Evolutionary conservation across 768 basidiomycete genomes (phyloP), one percentile per base, ranked within the genome.

Genomic region (Tricholoma matsutake): DNA sequence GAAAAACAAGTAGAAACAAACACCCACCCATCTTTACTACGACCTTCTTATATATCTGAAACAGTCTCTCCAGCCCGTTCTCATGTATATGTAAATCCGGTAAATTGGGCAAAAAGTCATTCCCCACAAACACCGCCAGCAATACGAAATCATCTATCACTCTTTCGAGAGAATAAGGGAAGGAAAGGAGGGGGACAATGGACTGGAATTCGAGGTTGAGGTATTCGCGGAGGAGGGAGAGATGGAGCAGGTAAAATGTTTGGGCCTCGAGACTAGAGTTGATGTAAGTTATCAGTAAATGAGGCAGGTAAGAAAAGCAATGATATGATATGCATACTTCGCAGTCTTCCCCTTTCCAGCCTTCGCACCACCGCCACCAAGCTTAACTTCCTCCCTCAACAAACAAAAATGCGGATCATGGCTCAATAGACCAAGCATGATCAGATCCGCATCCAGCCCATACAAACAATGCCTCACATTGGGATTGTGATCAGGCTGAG

Each of bases 321-420:
- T 14, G 14, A 18, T n/a, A 28, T 11, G 13, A n/a, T 13, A 25
- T 4, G 14, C 71, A 13, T 56, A 79, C 79, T 76, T 79, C 13
- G 81, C 83, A 53, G 25, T n/a, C 66, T 79, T 83, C 52, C 81
- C 80, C 75, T 93, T 53, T 96, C 79, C 84, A 92, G 75, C 79
- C 29, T 53, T 85, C 59, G 85, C 73, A 16, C 86, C 76, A 25
- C 93, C 16, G 8, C 51, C 90, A 7, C 97, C 96, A 77, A 99
- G 98, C 71, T 96, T 96, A 69, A 99, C 97, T 74, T 99, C 97
- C 76, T 99, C 97, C 58, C 97, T 87, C 66, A 99, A 78, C 59
- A 98, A 80, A 76, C 96, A 98, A 76, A 98, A 99, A 76, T 99
- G 97, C 2, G 97, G 97, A 74, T 99, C 97, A 74, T 98, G 97